These are phyloP conservation scores for Cetraspora pellucida DNA, from an alignment of 192 early-diverging fungal genomes.

Conservation along the genomic window DNA sequence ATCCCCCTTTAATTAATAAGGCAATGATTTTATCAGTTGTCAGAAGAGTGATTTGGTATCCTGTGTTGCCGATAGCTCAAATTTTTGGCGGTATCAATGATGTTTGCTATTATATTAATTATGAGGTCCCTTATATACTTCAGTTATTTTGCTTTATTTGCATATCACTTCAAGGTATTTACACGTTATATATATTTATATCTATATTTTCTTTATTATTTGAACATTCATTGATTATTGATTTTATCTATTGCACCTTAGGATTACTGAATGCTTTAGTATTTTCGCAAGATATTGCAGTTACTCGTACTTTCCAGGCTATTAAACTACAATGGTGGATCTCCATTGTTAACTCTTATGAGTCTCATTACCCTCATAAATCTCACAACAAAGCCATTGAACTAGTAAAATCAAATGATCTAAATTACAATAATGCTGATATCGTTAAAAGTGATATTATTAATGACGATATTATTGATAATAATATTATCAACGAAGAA, in stretches of 20 bases:
- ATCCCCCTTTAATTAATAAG: background rate
- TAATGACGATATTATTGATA: too few species aligned
- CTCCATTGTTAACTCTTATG: background rate
- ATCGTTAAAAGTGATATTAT: too few species aligned
- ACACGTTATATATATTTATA: too few species aligned
- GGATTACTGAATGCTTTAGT: conserved; percentile 9
- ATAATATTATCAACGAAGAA: too few species aligned
- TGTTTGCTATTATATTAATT: too few species aligned
- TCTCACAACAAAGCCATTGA: conserved; percentile 17
- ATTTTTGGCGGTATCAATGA: too few species aligned
- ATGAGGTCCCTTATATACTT: too few species aligned
- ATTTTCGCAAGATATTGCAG: conserved; percentile 24
- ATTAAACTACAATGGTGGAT: background rate
- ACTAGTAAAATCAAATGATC: background rate
- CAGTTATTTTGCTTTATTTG: background rate
- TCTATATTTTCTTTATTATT: background rate
- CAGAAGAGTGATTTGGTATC: too few species aligned
- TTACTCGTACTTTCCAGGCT: background rate
- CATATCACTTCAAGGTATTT: conserved; percentile 12
- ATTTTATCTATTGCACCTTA: background rate
- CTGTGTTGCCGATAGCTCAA: too few species aligned
- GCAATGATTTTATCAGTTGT: too few species aligned
- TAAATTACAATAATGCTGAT: background rate
- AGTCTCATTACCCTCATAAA: background rate
- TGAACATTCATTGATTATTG: background rate